Conservation (phyloP, 2,329 filamentous ascomycete species). For the Colletotrichum kahawae region DNA sequence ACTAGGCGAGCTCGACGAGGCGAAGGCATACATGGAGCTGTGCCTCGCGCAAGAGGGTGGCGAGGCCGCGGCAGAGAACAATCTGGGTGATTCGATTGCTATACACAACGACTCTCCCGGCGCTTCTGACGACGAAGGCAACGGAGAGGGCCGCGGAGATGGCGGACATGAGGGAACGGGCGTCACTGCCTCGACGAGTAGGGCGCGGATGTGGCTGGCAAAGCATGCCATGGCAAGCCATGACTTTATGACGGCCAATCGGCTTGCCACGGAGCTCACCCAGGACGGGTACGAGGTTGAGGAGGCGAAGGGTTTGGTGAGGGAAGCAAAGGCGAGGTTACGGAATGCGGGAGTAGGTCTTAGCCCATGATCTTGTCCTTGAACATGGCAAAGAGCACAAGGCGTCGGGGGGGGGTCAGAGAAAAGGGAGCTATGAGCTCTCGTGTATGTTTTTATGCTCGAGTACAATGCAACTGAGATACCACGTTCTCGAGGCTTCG, state of each 20-base stretch:
- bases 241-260: conserved; percentile 78
- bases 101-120: conserved; percentile 61
- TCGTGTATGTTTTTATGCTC: not conserved
- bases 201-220: conserved; percentile 93
- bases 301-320: conserved; percentile 90
- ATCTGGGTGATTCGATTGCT: conserved; percentile 54
- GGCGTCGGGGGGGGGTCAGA: too few species aligned
- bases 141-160: conserved; percentile 29
- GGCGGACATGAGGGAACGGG: conserved; percentile 67
- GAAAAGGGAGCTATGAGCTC: not conserved
- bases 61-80: conserved; percentile 44
- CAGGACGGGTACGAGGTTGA: conserved; percentile 97
- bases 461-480: not conserved
- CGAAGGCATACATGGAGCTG: conserved; percentile 94
- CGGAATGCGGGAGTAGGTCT: conserved; percentile 48
- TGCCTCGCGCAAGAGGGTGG: conserved; percentile 89
- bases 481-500: not conserved
- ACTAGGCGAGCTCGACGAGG: conserved; percentile 77
- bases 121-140: conserved; percentile 37
- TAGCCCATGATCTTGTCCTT: not conserved
- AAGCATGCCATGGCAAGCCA: conserved; percentile 76
- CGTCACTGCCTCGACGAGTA: conserved; percentile 89
- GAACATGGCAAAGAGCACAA: not conserved
- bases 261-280: conserved; percentile 87
- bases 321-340: conserved; percentile 81